phyloP scores from a whole-genome alignment of 257 asterid genomes.

The Penstemon davidsonii region DNA sequence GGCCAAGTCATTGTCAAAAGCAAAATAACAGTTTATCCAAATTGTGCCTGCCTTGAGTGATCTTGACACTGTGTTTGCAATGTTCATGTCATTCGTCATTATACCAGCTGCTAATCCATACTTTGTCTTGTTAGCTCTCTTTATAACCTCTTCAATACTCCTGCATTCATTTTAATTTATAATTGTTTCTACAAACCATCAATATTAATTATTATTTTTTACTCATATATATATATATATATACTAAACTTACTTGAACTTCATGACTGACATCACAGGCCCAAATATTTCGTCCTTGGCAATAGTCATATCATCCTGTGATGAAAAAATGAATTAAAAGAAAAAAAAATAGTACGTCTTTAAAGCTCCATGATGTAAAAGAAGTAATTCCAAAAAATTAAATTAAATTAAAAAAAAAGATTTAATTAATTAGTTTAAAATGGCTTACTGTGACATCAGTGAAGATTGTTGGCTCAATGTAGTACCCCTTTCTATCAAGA shows the following conservation, averaged over 20 bases:
- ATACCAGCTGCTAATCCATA: constrained; percentile 82
- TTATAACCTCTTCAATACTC: constrained; percentile 70
- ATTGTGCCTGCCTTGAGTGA: constrained; percentile 61
- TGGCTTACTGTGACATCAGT: constrained; percentile 47
- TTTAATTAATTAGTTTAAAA: neutral
- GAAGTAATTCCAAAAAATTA: too few relatives aligned
- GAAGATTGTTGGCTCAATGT: constrained; percentile 68
- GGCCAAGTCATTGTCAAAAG: constrained; percentile 57
- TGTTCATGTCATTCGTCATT: constrained; percentile 70
- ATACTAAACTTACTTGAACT: constrained; percentile 52
- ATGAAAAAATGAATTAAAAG: neutral
- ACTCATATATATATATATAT: too few relatives aligned
- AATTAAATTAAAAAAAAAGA: too few relatives aligned
- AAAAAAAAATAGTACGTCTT: neutral
- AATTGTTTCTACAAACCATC: neutral
- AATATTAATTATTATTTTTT: too few relatives aligned
- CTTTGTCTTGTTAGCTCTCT: constrained; percentile 58
- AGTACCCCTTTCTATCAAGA: constrained; percentile 55
- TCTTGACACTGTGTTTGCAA: constrained; percentile 76
- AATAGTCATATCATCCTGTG: constrained; percentile 62
- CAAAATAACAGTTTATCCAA: constrained; percentile 81
- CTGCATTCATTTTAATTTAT: constrained; percentile 30
- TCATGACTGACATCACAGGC: constrained; percentile 69
- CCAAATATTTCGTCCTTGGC: constrained; percentile 79
- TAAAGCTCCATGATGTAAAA: too few relatives aligned